These are phyloP conservation scores for Pseudogymnoascus pannorum DNA, from an alignment of 2,329 filamentous ascomycete genomes.

Conservation along the genomic window DNA sequence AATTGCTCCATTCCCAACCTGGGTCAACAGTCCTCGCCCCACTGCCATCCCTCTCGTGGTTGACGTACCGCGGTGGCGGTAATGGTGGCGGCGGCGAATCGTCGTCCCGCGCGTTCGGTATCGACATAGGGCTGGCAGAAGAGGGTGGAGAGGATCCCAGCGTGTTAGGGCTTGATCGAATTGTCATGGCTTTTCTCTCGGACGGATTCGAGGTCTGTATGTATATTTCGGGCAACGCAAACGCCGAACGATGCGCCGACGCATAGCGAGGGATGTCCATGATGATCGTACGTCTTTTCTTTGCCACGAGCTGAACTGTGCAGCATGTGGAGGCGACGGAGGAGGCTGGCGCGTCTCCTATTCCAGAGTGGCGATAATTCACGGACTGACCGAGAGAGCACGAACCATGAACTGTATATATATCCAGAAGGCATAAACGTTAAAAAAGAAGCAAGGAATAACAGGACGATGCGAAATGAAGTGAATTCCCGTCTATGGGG, in stretches of 20 bases:
- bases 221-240: slow-evolving; percentile 34
- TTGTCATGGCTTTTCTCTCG: slow-evolving; percentile 23
- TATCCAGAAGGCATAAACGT: background rate
- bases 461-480: slow-evolving; percentile 16
- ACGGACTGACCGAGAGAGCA: slow-evolving; percentile 16
- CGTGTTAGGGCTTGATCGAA: slow-evolving; percentile 23
- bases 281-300: slow-evolving; percentile 17
- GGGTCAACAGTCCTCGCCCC: slow-evolving; percentile 37
- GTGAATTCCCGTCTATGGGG: slow-evolving; percentile 7
- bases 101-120: slow-evolving; percentile 48
- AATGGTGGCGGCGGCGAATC: slow-evolving; percentile 49
- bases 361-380: slow-evolving; percentile 11
- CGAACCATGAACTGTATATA: slow-evolving; percentile 10
- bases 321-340: slow-evolving; percentile 8
- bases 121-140: slow-evolving; percentile 51
- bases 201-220: slow-evolving; percentile 34
- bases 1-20: slow-evolving; percentile 57
- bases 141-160: slow-evolving; percentile 32
- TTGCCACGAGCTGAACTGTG: slow-evolving; percentile 20
- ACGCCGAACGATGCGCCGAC: slow-evolving; percentile 16
- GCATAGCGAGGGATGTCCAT: slow-evolving; percentile 38
- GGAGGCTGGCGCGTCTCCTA: slow-evolving; percentile 10
- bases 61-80: slow-evolving; percentile 54
- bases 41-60: slow-evolving; percentile 37
- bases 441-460: slow-evolving; percentile 15